Conservation (phyloP, 1,284 basidiomycete species). For the Trametes polyzona region DNA sequence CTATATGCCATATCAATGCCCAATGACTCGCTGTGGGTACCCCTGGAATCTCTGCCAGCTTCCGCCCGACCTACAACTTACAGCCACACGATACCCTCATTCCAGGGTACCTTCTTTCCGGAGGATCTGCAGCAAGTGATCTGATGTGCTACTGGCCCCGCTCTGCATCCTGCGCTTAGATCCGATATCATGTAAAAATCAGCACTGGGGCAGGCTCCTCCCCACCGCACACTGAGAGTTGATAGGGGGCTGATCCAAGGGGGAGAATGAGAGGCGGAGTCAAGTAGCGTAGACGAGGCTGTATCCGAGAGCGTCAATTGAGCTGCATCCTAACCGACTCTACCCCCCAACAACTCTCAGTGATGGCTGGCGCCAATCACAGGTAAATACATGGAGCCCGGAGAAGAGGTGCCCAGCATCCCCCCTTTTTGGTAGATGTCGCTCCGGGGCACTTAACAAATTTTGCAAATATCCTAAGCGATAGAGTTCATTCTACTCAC, state of each 20-base stretch:
- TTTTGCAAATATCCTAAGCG: background rate
- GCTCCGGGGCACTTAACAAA: background rate
- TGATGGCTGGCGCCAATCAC: constrained; percentile 6
- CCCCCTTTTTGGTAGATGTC: background rate
- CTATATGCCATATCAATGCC: no score
- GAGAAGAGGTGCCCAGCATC: background rate
- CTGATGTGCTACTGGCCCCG: no score
- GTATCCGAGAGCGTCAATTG: background rate
- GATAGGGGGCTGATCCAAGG: background rate
- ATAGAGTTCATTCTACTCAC: no score
- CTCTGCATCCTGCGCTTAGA: no score
- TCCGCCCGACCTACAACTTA: no score
- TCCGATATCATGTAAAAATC: no score
- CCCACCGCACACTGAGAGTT: background rate
- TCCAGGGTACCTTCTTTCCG: no score
- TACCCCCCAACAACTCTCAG: background rate
- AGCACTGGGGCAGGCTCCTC: background rate
- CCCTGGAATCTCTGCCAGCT: no score
- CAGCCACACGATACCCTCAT: no score
- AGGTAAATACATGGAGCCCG: constrained; percentile 3
- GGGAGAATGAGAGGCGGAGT: background rate
- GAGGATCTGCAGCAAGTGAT: no score
- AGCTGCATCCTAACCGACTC: background rate
- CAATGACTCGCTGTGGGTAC: no score
- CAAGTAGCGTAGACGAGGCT: background rate